These are phyloP conservation scores for Boletus huronensis DNA, from an alignment of 768 basidiomycete species.

Conservation along the genomic window DNA sequence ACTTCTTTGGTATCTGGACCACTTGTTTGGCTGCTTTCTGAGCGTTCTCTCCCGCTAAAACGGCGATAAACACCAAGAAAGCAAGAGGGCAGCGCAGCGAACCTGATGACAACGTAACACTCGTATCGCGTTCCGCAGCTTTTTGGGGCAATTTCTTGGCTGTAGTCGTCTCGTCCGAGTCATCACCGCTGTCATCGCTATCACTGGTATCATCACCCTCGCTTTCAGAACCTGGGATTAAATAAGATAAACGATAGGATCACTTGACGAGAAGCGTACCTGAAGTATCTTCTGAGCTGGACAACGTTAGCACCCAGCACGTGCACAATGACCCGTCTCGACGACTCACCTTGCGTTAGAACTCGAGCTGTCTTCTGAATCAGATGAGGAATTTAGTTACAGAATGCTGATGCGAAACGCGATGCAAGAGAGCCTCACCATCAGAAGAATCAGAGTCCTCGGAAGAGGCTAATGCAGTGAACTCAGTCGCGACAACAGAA, in stretches of 20 bases:
- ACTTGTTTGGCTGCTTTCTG: not conserved
- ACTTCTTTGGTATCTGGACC: not conserved
- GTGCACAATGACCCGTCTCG: not conserved
- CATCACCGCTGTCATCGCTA: slow-evolving; percentile 5
- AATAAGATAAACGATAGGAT: not conserved
- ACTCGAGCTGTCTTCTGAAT: slow-evolving; percentile 22
- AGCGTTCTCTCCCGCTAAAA: slow-evolving; percentile 13
- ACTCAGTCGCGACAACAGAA: slow-evolving; percentile 5
- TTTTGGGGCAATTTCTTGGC: slow-evolving; percentile 6
- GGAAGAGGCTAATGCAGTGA: slow-evolving; percentile 17
- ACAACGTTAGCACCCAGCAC: slow-evolving; percentile 3
- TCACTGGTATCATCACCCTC: slow-evolving; percentile 11
- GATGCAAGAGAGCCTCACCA: slow-evolving; percentile 13
- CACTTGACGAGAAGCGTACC: slow-evolving; percentile 13
- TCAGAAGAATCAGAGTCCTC: slow-evolving; percentile 27
- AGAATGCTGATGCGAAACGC: not conserved
- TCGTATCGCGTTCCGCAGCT: slow-evolving; percentile 34
- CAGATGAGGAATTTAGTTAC: slow-evolving; percentile 18
- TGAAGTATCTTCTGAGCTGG: slow-evolving; percentile 21
- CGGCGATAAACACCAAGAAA: not conserved
- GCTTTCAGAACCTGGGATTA: slow-evolving; percentile 15
- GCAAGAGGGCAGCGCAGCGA: not conserved
- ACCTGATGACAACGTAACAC: slow-evolving; percentile 39
- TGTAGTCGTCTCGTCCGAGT: not conserved
- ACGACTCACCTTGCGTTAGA: slow-evolving; percentile 26